Percentiles rank a stretch among this genome's conserved stretches.
Conservation (phyloP, 139 green algal genomes). For the Parachlorella kessleri region DNA sequence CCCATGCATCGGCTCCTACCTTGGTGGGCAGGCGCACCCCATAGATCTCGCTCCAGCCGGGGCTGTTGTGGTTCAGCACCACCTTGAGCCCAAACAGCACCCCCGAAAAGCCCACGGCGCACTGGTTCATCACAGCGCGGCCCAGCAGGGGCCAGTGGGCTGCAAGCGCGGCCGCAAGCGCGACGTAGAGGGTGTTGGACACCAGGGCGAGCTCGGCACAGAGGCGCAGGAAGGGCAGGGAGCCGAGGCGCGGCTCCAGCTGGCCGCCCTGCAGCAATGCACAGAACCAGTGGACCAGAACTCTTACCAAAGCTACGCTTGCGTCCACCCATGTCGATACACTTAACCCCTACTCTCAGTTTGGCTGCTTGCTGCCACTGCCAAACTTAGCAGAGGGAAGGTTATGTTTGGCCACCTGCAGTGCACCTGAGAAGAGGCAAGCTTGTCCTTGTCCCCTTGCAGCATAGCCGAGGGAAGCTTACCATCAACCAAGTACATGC, state of each 20-base stretch:
- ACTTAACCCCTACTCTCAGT: too few relatives aligned
- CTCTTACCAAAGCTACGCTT: too few relatives aligned
- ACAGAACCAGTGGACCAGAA: too few relatives aligned
- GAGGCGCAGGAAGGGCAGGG: conserved; percentile 50
- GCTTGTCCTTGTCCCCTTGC: too few relatives aligned
- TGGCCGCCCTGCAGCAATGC: conserved; percentile 62
- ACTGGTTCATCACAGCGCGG: conserved; percentile 16
- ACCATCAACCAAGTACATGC: too few relatives aligned
- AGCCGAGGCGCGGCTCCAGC: conserved; percentile 67
- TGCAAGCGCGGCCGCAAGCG: not conserved
- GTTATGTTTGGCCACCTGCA: too few relatives aligned
- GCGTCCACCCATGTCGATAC: not conserved
- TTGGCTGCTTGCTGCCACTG: too few relatives aligned
- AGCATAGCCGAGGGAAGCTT: too few relatives aligned
- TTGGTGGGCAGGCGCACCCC: conserved; percentile 75
- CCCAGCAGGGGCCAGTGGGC: not conserved
- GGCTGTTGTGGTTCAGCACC: conserved; percentile 53
- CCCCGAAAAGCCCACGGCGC: conserved; percentile 69
- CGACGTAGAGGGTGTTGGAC: conserved; percentile 48
- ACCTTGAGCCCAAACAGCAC: conserved; percentile 81
- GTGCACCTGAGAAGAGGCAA: too few relatives aligned
- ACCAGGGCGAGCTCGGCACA: conserved; percentile 63
- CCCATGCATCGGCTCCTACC: conserved; percentile 27
- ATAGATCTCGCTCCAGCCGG: conserved; percentile 44
- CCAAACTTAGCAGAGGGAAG: too few relatives aligned